phyloP scores from a whole-genome alignment of 768 basidiomycete species.

The Lactarius hatsudake region DNA sequence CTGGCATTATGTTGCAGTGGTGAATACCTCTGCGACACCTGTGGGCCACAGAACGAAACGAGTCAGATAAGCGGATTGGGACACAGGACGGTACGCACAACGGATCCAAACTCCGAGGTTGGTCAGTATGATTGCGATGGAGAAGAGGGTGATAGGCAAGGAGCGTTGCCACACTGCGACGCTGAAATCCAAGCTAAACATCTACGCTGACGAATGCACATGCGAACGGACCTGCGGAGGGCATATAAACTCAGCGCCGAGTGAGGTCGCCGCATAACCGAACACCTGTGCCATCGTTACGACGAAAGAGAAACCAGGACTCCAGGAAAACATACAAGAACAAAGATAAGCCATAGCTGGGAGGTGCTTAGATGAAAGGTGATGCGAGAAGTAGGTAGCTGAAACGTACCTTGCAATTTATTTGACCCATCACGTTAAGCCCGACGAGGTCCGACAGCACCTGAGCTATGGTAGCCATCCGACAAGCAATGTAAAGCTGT shows the following conservation, averaged over 20 bases:
- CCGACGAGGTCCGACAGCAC: conserved; percentile 18
- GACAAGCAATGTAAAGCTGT: conserved; percentile 22
- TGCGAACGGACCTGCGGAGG: conserved; percentile 17
- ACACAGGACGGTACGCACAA: neutral
- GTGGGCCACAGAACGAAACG: neutral
- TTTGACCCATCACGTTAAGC: conserved; percentile 10
- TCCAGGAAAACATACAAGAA: conserved; percentile 6
- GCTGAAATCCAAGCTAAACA: neutral
- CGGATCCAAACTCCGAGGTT: conserved; percentile 21
- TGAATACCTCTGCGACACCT: conserved; percentile 7
- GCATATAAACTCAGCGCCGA: conserved; percentile 21
- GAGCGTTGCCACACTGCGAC: conserved; percentile 23
- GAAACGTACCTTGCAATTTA: conserved; percentile 20
- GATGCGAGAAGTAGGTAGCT: neutral
- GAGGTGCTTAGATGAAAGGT: neutral
- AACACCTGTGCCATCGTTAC: conserved; percentile 4
- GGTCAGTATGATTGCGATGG: neutral
- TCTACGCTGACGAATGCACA: neutral
- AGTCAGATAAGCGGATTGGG: neutral
- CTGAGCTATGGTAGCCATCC: conserved; percentile 9
- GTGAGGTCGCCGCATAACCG: conserved; percentile 9
- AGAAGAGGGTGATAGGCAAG: neutral
- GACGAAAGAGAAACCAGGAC: neutral
- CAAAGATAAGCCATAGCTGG: conserved; percentile 11
- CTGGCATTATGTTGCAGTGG: neutral